These are phyloP conservation scores for Carpinus fangiana DNA, from an alignment of 306 rosid genomes.

Conservation along the genomic window DNA sequence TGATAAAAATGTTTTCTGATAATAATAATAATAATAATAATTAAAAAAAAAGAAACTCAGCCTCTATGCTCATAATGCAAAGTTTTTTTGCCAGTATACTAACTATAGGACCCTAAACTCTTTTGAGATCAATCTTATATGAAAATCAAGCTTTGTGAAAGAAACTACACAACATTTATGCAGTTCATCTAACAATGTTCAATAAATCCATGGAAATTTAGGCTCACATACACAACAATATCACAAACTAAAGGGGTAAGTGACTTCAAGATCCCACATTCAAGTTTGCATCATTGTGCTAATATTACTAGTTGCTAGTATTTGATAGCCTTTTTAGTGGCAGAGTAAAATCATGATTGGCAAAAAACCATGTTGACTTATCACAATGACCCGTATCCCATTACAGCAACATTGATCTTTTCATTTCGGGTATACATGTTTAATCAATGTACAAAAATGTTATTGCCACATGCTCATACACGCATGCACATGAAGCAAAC, in stretches of 20 bases:
- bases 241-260: neutral
- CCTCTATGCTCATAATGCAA: too few species aligned
- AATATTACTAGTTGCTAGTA: neutral
- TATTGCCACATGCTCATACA: neutral
- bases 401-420: neutral
- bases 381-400: neutral
- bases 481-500: neutral
- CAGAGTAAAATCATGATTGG: neutral
- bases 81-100: too few species aligned
- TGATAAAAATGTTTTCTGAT: too few species aligned
- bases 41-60: too few species aligned
- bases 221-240: neutral
- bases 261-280: neutral
- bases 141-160: neutral
- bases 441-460: neutral
- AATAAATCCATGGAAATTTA: too few species aligned
- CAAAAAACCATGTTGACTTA: neutral
- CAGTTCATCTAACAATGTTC: neutral
- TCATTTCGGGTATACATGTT: neutral
- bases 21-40: too few species aligned
- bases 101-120: too few species aligned
- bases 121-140: neutral
- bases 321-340: neutral
- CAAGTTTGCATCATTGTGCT: neutral
- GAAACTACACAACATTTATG: neutral